Conservation (phyloP, 768 basidiomycete species). For the Postia placenta region DNA sequence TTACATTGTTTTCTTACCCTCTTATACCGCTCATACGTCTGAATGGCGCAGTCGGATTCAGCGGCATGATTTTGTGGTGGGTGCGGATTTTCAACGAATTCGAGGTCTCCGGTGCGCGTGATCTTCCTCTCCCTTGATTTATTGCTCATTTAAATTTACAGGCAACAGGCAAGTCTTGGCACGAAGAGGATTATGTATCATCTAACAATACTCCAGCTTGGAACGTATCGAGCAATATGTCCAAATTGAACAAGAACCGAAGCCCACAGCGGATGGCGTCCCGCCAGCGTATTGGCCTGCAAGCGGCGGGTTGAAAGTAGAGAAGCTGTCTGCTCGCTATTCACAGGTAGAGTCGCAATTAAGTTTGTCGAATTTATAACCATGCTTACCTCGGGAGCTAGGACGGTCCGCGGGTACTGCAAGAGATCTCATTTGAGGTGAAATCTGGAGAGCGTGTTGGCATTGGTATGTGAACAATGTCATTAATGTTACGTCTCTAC, state of each 20-base stretch:
- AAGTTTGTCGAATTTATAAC: background rate
- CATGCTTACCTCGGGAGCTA: constrained; percentile 4
- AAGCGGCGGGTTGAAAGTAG: constrained; percentile 41
- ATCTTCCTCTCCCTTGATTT: background rate
- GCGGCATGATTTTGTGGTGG: constrained; percentile 49
- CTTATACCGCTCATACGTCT: background rate
- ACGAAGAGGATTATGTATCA: constrained; percentile 1
- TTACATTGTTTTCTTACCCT: too few relatives aligned
- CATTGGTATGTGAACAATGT: constrained; percentile 26
- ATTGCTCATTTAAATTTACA: constrained; percentile 4
- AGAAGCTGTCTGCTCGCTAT: constrained; percentile 44
- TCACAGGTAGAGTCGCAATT: constrained; percentile 18
- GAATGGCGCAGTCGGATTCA: constrained; percentile 41
- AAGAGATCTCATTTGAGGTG: constrained; percentile 45
- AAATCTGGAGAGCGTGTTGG: constrained; percentile 55
- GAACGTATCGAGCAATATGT: constrained; percentile 49
- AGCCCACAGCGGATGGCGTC: constrained; percentile 29
- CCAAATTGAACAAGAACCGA: constrained; percentile 46
- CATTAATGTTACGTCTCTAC: background rate
- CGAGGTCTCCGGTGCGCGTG: constrained; percentile 35
- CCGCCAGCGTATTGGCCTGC: constrained; percentile 62
- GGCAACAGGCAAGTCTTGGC: constrained; percentile 26
- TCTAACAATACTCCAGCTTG: constrained; percentile 22
- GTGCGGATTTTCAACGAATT: constrained; percentile 39
- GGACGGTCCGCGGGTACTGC: constrained; percentile 51